Percentiles rank a stretch among this genome's conserved stretches.
Conservation (phyloP, 129 eudicot species). For the Centella asiatica region DNA sequence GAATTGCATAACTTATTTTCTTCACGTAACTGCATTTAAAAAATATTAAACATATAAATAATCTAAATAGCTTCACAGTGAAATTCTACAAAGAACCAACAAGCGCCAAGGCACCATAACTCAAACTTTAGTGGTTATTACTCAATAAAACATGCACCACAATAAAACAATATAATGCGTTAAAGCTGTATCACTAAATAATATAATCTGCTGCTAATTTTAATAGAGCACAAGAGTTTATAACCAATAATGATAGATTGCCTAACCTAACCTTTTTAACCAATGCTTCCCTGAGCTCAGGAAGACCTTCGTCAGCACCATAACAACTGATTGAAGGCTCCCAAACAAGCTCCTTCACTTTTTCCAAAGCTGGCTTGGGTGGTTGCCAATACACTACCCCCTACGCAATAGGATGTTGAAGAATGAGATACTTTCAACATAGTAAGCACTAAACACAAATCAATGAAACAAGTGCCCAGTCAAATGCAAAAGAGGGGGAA, state of each 20-base stretch:
- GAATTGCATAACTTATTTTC: slow-evolving; percentile 80
- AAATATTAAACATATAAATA: background rate
- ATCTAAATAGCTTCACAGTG: background rate
- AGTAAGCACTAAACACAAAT: background rate
- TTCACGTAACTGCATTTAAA: slow-evolving; percentile 49
- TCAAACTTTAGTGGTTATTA: background rate
- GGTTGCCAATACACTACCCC: slow-evolving; percentile 99
- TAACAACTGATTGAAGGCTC: slow-evolving; percentile 87
- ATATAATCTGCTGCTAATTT: background rate
- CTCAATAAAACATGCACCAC: background rate
- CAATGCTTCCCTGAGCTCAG: slow-evolving; percentile 86
- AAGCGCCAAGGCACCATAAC: background rate
- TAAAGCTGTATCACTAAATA: background rate
- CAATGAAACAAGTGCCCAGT: no score
- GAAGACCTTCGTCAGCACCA: slow-evolving; percentile 97
- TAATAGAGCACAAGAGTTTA: background rate
- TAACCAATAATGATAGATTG: background rate
- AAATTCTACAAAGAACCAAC: background rate
- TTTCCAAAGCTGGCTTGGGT: slow-evolving; percentile 70
- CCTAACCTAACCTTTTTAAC: slow-evolving; percentile 49
- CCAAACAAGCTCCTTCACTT: slow-evolving; percentile 62
- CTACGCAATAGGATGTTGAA: slow-evolving; percentile 29
- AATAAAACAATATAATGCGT: background rate
- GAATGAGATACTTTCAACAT: slow-evolving; percentile 2
- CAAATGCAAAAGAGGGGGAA: background rate